phyloP scores from a whole-genome alignment of 148 eudicot genomes.

The Rheum nobile region DNA sequence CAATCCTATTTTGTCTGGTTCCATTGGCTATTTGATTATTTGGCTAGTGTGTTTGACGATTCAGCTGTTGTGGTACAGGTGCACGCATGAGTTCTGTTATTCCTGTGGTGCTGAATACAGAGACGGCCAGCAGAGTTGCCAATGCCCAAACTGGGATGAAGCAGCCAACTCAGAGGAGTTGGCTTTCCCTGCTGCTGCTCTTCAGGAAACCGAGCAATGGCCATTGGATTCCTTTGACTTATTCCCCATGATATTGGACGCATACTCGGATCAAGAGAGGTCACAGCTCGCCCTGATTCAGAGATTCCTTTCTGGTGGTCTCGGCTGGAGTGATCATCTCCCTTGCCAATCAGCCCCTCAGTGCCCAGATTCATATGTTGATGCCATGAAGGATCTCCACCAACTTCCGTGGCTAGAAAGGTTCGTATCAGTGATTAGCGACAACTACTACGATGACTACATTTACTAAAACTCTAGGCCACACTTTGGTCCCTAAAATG shows the following conservation, averaged over 20 bases:
- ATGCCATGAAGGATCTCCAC: slow-evolving; percentile 77
- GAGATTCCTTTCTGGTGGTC: slow-evolving; percentile 69
- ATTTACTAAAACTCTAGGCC: slow-evolving; percentile 19
- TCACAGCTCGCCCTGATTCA: slow-evolving; percentile 84
- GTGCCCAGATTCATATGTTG: slow-evolving; percentile 56
- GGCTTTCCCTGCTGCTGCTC: slow-evolving; percentile 13
- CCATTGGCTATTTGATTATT: background rate
- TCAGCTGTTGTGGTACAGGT: slow-evolving; percentile 22
- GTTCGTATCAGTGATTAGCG: slow-evolving; percentile 76
- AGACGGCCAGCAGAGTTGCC: slow-evolving; percentile 47
- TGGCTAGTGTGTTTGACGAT: background rate
- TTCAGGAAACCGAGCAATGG: slow-evolving; percentile 55
- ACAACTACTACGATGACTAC: slow-evolving; percentile 61
- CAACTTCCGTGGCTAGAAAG: slow-evolving; percentile 95
- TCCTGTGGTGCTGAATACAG: slow-evolving; percentile 59
- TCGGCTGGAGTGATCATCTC: slow-evolving; percentile 45
- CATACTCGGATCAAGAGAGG: slow-evolving; percentile 79
- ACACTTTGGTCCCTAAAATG: no score
- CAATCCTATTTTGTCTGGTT: background rate
- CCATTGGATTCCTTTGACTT: slow-evolving; percentile 63
- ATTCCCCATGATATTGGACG: slow-evolving; percentile 50
- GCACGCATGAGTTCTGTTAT: slow-evolving; percentile 74
- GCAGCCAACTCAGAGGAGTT: slow-evolving; percentile 17
- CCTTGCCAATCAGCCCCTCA: slow-evolving; percentile 48
- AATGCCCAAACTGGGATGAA: slow-evolving; percentile 53